Evolutionary conservation across 2,329 filamentous ascomycete genomes (phyloP).

Genomic region (Stemphylium lycopersici): DNA sequence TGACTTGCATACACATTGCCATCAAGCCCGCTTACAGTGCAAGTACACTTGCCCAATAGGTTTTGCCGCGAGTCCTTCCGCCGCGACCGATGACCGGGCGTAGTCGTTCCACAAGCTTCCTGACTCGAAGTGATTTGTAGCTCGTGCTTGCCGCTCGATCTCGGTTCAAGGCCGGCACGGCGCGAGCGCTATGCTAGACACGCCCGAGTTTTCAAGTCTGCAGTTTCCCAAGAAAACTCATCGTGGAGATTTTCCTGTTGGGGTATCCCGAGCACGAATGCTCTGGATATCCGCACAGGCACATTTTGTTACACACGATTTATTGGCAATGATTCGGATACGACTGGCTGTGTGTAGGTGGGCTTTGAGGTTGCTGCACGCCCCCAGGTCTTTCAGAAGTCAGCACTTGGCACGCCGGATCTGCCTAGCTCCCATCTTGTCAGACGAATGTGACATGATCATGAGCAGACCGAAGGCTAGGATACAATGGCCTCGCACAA

Average conservation of each 20-base stretch:
- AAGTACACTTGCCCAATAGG: background rate
- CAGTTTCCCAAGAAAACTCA: background rate
- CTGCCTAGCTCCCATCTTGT: background rate
- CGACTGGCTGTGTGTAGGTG: background rate
- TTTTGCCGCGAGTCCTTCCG: constrained; percentile 5
- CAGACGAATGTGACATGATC: constrained; percentile 11
- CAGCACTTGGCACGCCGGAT: background rate
- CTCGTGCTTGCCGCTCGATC: constrained; percentile 33
- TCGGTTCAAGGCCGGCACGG: constrained; percentile 33
- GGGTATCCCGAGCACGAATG: background rate
- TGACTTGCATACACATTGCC: constrained; percentile 1
- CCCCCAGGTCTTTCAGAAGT: constrained; percentile 1
- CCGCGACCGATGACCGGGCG: constrained; percentile 10
- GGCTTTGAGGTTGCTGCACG: constrained; percentile 1
- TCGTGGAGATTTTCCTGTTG: background rate
- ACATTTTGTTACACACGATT: too few species aligned
- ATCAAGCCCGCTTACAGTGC: background rate
- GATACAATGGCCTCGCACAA: background rate
- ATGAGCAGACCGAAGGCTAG: constrained; percentile 3
- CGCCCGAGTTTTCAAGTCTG: constrained; percentile 19
- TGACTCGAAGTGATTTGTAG: constrained; percentile 23
- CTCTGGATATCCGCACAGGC: too few species aligned
- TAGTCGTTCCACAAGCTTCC: background rate
- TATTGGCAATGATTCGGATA: background rate
- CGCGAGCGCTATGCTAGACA: constrained; percentile 30